Percentiles rank a stretch among this genome's conserved stretches.
These are phyloP conservation scores for Elsinoe arachidis DNA, from an alignment of 2,329 filamentous ascomycete species.

Conservation along the genomic window DNA sequence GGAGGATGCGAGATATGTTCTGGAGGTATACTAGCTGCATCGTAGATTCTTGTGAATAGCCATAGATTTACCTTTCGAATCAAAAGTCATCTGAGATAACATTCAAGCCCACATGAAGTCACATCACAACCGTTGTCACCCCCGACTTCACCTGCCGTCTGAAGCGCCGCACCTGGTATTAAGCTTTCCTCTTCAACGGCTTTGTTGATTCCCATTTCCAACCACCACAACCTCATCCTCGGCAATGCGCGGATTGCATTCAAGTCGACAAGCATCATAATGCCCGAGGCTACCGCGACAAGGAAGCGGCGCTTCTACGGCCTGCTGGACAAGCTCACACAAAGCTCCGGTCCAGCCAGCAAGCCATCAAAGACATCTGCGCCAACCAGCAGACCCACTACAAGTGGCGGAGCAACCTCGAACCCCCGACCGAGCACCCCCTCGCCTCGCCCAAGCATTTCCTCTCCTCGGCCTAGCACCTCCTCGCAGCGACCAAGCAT, in stretches of 20 bases:
- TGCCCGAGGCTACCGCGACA: conserved; percentile 53
- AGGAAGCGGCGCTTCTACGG: conserved; percentile 80
- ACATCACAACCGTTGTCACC: background rate
- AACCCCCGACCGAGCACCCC: conserved; percentile 24
- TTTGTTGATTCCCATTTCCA: conserved; percentile 6
- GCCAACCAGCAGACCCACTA: conserved; percentile 28
- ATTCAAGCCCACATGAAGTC: background rate
- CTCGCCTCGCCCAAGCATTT: conserved; percentile 18
- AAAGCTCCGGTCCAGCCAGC: conserved; percentile 33
- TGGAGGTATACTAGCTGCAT: conserved; percentile 76
- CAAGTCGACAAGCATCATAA: conserved; percentile 14
- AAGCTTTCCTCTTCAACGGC: conserved; percentile 3
- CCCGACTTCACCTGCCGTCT: background rate
- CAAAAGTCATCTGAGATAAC: background rate
- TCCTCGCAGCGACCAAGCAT: background rate
- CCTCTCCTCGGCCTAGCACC: conserved; percentile 14
- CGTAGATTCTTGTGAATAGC: background rate
- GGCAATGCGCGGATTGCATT: background rate
- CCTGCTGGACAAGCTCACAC: conserved; percentile 53
- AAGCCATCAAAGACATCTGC: conserved; percentile 30
- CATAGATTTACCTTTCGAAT: background rate
- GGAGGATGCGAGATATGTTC: conserved; percentile 86
- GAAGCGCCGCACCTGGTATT: background rate
- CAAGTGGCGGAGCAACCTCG: conserved; percentile 22
- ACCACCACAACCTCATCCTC: background rate